Conservation (phyloP, 2,329 filamentous ascomycete genomes). For the Dactylellina sp. region DNA sequence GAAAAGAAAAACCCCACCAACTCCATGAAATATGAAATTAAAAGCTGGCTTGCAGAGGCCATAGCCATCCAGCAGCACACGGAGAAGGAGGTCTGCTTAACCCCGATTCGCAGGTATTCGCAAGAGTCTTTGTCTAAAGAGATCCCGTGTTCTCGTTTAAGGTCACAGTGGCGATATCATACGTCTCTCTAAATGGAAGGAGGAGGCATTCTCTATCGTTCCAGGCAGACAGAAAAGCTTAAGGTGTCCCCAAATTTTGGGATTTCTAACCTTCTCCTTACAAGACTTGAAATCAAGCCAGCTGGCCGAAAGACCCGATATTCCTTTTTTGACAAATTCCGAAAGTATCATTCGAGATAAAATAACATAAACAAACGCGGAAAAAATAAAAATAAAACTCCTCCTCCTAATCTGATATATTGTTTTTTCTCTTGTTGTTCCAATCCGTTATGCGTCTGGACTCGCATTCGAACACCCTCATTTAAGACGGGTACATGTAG, state of each 20-base stretch:
- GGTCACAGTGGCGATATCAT: constrained; percentile 53
- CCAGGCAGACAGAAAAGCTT: constrained; percentile 57
- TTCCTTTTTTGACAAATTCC: constrained; percentile 31
- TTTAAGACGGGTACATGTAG: constrained; percentile 34
- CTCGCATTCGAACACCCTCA: constrained; percentile 27
- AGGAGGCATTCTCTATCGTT: constrained; percentile 54
- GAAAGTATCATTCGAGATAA: not conserved
- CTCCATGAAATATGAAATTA: not conserved
- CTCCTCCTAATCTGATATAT: constrained; percentile 22
- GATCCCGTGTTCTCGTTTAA: constrained; percentile 53
- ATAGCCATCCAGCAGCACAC: constrained; percentile 24
- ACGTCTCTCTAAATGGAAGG: constrained; percentile 56
- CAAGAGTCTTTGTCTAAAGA: constrained; percentile 44
- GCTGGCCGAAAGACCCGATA: constrained; percentile 53
- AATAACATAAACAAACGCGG: not conserved
- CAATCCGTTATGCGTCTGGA: constrained; percentile 19
- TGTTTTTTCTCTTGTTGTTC: constrained; percentile 3
- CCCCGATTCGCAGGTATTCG: constrained; percentile 18
- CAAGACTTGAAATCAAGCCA: constrained; percentile 44
- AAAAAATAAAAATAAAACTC: constrained; percentile 22
- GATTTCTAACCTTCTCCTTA: constrained; percentile 50
- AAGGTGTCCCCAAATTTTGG: constrained; percentile 53
- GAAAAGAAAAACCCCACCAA: no score
- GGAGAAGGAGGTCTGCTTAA: constrained; percentile 18
- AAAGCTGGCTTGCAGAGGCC: not conserved